Percentiles rank a stretch among this genome's conserved stretches.
phyloP scores from a whole-genome alignment of 768 basidiomycete genomes.

The Xanthoconium purpureum region DNA sequence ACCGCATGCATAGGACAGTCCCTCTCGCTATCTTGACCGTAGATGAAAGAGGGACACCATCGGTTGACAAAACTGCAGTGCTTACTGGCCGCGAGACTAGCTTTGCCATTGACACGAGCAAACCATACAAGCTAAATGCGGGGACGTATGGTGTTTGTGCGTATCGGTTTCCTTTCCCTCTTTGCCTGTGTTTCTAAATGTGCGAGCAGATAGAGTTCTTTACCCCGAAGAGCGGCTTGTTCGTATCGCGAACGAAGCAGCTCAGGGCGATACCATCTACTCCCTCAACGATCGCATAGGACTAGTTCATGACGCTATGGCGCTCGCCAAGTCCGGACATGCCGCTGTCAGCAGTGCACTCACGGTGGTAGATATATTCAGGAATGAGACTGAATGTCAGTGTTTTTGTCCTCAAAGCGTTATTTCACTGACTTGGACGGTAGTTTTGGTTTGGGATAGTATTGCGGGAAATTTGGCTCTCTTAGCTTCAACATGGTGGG shows the following conservation, averaged over 20 bases:
- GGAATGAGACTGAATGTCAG: constrained; percentile 75
- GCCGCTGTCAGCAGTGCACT: constrained; percentile 74
- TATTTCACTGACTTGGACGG: not conserved
- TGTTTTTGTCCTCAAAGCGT: constrained; percentile 2
- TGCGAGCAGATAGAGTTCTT: constrained; percentile 66
- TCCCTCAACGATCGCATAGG: constrained; percentile 86
- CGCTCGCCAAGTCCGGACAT: constrained; percentile 79
- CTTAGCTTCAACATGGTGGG: constrained; percentile 79
- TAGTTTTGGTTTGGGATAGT: constrained; percentile 81
- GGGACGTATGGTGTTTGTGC: constrained; percentile 85
- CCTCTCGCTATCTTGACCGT: constrained; percentile 73
- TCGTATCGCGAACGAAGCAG: constrained; percentile 77
- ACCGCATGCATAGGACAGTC: constrained; percentile 54
- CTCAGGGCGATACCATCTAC: constrained; percentile 62
- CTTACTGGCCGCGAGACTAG: constrained; percentile 66
- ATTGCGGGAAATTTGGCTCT: constrained; percentile 54
- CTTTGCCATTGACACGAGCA: constrained; percentile 69
- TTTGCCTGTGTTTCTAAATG: not conserved
- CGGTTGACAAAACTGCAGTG: constrained; percentile 59
- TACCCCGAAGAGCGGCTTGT: constrained; percentile 79
- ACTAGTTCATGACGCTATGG: constrained; percentile 78
- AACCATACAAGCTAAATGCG: constrained; percentile 87
- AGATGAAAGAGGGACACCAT: constrained; percentile 53
- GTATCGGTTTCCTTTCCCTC: constrained; percentile 29
- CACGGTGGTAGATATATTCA: constrained; percentile 64